Base-by-base conservation (phyloP, 2,329 filamentous ascomycete species). In the Aurifilum marmelostoma region DNA sequence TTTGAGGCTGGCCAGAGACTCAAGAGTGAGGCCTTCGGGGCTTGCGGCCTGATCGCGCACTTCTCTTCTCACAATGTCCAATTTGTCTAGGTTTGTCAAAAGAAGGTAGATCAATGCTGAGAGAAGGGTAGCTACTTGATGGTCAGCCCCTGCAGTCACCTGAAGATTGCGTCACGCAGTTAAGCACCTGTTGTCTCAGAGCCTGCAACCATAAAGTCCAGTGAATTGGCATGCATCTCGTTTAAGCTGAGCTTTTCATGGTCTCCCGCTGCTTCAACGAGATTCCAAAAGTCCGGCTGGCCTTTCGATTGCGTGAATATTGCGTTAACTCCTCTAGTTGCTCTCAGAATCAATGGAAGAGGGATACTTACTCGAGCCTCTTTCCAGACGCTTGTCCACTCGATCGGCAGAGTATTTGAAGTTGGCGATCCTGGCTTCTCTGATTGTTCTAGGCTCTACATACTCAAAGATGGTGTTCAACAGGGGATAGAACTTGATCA, bases 171-270 rank as follows among this genome's bases (percentile, higher is more conserved):
- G 16, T 29, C 7, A 24, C 24, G 16, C 16, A 41, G 24, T 61
- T n/a, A n/a, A n/a, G n/a, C 18, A 65, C 67, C 67, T 47, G 69
- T 68, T 5, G 70, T 72, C 18, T 72, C 70, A 7, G 65, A 59
- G 8, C 70, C 70, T 8, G 70, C 70, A 18, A 69, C 1, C 52
- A 69, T 67, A 37, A 67, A 43, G 12, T 58, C 6, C 1, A 60
- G 34, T 8, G 65, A 37, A 18, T 63, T 67, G 32, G 43, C 54
- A 50, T 65, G 56, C 60, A 70, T 67, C 41, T 68, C 65, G 7
- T 47, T 32, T 21, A 50, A n/a, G 50, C 50, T 61, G 14, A 67
- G 12, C 7, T 34, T 39, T 21, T 59, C 34, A 18, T 34, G 43
- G 16, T 58, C 32, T 21, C 24, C 52, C 29, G 43, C 59, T 43